Evolutionary conservation across 192 early-diverging fungal genomes (phyloP).

Genomic region (Coemansia sp.): DNA sequence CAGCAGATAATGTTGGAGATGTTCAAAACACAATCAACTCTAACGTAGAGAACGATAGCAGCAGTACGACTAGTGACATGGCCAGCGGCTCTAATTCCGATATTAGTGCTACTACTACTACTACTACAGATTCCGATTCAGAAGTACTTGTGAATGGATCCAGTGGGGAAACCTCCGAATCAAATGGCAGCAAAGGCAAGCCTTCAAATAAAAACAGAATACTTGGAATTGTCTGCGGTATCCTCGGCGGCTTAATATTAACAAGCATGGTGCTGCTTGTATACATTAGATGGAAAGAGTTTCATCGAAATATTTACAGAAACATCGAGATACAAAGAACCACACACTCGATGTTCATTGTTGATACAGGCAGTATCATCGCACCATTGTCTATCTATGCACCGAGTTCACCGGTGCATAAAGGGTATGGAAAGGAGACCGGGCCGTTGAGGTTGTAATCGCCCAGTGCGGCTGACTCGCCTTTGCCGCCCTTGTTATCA

Average conservation of each 20-base stretch:
- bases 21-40: background rate
- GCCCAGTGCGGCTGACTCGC: background rate
- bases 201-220: background rate
- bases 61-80: background rate
- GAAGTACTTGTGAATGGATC: background rate
- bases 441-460: background rate
- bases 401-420: no score
- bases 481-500: no score
- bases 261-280: background rate
- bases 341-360: background rate
- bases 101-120: background rate
- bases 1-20: background rate
- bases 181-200: background rate
- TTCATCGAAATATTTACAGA: background rate
- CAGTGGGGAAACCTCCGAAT: background rate
- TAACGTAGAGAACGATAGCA: background rate
- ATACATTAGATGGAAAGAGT: background rate
- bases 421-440: background rate
- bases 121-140: background rate
- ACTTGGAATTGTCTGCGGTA: background rate
- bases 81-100: background rate
- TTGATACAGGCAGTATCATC: background rate
- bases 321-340: background rate
- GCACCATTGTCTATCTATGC: no score
- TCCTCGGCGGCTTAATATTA: background rate